These are phyloP conservation scores for Sonneratia alba DNA, from an alignment of 345 rosid genomes.

Conservation along the genomic window DNA sequence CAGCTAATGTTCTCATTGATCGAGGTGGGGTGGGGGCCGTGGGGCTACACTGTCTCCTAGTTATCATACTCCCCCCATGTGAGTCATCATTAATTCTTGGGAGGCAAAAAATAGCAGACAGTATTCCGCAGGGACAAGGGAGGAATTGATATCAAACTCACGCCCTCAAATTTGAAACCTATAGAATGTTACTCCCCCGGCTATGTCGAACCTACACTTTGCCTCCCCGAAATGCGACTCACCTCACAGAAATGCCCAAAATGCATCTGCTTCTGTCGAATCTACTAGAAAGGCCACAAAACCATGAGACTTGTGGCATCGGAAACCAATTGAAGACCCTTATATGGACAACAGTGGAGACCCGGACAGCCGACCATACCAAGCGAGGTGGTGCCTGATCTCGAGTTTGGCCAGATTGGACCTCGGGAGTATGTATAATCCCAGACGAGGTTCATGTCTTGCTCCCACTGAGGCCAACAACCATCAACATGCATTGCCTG, in stretches of 20 bases:
- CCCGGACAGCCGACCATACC: neutral
- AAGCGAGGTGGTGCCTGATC: neutral
- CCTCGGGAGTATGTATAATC: neutral
- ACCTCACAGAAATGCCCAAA: too few relatives aligned
- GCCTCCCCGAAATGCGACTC: neutral
- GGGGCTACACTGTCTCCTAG: neutral
- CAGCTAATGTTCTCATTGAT: neutral
- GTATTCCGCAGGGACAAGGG: neutral
- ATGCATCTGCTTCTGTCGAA: neutral
- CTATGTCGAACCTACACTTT: neutral
- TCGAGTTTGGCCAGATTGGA: neutral
- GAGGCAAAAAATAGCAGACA: neutral
- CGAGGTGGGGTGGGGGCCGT: neutral
- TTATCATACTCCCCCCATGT: neutral
- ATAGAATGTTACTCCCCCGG: neutral
- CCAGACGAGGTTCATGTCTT: neutral
- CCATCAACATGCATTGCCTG: neutral
- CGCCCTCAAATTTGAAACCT: neutral
- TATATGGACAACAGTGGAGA: neutral
- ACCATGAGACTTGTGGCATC: neutral
- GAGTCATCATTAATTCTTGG: neutral
- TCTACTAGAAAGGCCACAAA: neutral
- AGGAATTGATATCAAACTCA: neutral
- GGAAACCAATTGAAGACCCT: neutral
- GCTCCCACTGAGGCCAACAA: neutral